Evolutionary conservation across 306 rosid species (phyloP), one percentile per base, ranked within the genome.

Genomic region (Delonix regia): DNA sequence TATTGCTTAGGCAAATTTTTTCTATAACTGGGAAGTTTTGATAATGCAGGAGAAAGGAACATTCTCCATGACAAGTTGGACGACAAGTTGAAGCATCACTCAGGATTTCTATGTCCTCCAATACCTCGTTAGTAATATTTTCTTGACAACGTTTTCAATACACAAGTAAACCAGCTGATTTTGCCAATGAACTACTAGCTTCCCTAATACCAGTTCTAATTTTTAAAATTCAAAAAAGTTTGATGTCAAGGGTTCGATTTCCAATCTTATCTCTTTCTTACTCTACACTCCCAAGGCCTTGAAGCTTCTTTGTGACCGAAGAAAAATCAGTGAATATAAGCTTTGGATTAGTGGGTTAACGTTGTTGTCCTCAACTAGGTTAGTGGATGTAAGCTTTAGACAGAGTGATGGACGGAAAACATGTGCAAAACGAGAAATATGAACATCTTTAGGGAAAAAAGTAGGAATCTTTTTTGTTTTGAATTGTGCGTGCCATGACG

Each of bases 351-450:
- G 80, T 79, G 59, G 75, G 27, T 63, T 81, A 78, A 83, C 86
- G 82, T 85, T 85, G 64, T 75, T 78, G 86, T 75, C 81, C 77
- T 16, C 82, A 56, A 64, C 83, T 70, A 59, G 14, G 69, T 62
- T 64, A 79, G 84, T 85, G 86, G 86, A 66, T 56, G 80, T 51
- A 74, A 64, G 52, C 76, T 81, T 85, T 74, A 74, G 77, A 75
- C 73, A 63, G 8, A 18, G 76, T 39, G 69, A 65, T 21, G 38
- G 33, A 79, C 73, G 48, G 62, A 61, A 71, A 76, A 76, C 84
- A 78, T 81, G 82, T 85, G 80, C 84, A 33, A 82, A 65, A 82
- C 60, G 76, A 69, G 87, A 71, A 75, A 30, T 55, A 39, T 53
- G 75, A 39, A 18, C 61, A 71, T 69, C 75, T 85, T 78, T 78